Conservation (phyloP, 2,329 filamentous ascomycete genomes). For the Fusarium marasasianum region DNA sequence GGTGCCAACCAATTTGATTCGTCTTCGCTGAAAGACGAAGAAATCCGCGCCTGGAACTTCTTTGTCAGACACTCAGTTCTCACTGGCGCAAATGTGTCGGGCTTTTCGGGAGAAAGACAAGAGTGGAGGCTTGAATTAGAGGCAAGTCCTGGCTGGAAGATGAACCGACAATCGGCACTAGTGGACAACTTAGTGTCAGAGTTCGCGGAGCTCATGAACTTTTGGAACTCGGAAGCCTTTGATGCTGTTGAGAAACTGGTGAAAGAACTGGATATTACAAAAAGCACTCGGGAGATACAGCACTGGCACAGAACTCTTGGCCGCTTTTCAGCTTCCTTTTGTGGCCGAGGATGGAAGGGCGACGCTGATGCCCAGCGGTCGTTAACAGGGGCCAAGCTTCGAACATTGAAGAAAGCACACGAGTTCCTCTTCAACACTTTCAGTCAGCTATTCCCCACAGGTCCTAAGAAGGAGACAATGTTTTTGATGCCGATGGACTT, state of each 20-base stretch:
- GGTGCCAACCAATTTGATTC: not conserved
- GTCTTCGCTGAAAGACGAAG: not conserved
- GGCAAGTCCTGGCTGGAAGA: not conserved
- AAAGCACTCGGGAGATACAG: not conserved
- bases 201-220: not conserved
- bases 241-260: not conserved
- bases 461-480: not conserved
- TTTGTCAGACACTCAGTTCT: not conserved
- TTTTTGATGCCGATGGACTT: not conserved
- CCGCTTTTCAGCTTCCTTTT: not conserved
- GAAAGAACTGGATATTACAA: not conserved
- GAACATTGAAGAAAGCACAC: not conserved
- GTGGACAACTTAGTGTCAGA: not conserved
- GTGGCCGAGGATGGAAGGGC: not conserved
- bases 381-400: not conserved
- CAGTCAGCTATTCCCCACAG: not conserved
- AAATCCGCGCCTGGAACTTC: not conserved
- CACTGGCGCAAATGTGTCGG: not conserved
- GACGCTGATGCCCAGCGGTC: not conserved
- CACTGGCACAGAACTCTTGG: not conserved
- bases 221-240: not conserved
- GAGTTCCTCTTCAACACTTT: conserved; percentile 4
- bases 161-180: not conserved
- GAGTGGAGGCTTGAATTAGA: conserved; percentile 1
- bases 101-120: not conserved